These are phyloP conservation scores for Dactylellina haptotyla DNA, from an alignment of 2,329 filamentous ascomycete species.

Conservation along the genomic window DNA sequence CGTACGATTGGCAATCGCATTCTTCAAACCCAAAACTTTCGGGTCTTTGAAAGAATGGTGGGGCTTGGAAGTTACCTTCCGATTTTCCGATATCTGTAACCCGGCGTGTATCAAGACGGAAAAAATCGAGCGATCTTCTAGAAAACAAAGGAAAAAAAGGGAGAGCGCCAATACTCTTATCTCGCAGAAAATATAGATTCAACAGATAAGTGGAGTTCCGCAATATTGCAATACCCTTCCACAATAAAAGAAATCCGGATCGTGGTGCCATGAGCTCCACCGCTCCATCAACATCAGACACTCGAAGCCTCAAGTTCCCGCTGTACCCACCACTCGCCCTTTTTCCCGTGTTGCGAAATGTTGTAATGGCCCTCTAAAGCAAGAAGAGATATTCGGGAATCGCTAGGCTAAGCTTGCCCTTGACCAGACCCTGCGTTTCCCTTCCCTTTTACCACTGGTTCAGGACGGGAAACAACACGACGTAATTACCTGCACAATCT, in stretches of 20 bases:
- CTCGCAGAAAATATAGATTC: constrained; percentile 22
- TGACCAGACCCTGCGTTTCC: background rate
- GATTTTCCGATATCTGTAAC: no score
- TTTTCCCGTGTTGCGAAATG: background rate
- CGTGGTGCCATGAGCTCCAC: no score
- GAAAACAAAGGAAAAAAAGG: no score
- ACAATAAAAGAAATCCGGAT: no score
- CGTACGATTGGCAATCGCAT: no score
- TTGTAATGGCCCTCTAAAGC: background rate
- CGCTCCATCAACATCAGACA: no score
- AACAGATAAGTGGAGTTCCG: constrained; percentile 7
- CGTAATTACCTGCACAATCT: constrained; percentile 3
- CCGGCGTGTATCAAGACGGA: background rate
- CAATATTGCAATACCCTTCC: no score
- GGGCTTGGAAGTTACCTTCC: background rate
- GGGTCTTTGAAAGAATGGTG: background rate
- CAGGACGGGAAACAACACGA: background rate
- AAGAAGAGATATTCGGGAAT: background rate
- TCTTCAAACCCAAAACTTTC: background rate
- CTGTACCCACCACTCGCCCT: no score
- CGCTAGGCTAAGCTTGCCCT: constrained; percentile 13
- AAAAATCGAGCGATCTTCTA: background rate
- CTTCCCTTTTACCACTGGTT: background rate
- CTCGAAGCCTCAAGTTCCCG: no score
- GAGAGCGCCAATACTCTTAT: no score